These are phyloP conservation scores for Mucor saturninus DNA, from an alignment of 371 early-diverging fungal genomes.

Conservation along the genomic window DNA sequence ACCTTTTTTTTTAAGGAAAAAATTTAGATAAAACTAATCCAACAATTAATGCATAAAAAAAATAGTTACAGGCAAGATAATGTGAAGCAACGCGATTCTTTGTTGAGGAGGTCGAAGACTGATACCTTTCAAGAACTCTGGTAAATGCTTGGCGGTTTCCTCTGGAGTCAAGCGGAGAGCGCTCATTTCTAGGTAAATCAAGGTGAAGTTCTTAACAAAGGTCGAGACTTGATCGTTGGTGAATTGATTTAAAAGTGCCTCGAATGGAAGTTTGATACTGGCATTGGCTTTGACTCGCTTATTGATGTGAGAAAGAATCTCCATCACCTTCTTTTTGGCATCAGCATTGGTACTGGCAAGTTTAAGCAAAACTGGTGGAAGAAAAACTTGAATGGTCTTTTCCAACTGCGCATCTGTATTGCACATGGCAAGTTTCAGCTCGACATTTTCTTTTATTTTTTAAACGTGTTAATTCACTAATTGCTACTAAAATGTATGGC, in stretches of 20 bases:
- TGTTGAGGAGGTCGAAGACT: conserved; percentile 59
- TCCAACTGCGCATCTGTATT: conserved; percentile 77
- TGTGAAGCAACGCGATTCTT: conserved; percentile 64
- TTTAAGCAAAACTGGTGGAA: conserved; percentile 80
- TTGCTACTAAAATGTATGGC: too few species aligned
- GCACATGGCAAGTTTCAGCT: conserved; percentile 85
- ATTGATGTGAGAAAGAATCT: conserved; percentile 80
- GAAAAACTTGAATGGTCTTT: conserved; percentile 66
- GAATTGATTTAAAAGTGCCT: conserved; percentile 59
- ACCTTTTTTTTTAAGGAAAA: conserved; percentile 34
- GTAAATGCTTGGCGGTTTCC: conserved; percentile 49
- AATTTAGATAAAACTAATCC: not conserved
- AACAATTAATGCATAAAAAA: not conserved
- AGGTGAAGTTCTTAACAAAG: conserved; percentile 72
- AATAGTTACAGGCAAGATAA: conserved; percentile 64
- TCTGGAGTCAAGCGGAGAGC: conserved; percentile 53
- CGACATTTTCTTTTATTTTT: conserved; percentile 72
- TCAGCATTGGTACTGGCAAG: conserved; percentile 63
- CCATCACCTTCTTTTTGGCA: conserved; percentile 68
- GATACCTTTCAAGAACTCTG: conserved; percentile 64
- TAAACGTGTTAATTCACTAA: too few species aligned
- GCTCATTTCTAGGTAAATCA: conserved; percentile 80
- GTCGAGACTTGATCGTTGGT: conserved; percentile 38
- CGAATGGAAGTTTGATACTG: conserved; percentile 66
- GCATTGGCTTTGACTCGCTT: conserved; percentile 73